Evolutionary conservation across 352 stramenopile species (phyloP).

Genomic region (Plasmopara halstedii): DNA sequence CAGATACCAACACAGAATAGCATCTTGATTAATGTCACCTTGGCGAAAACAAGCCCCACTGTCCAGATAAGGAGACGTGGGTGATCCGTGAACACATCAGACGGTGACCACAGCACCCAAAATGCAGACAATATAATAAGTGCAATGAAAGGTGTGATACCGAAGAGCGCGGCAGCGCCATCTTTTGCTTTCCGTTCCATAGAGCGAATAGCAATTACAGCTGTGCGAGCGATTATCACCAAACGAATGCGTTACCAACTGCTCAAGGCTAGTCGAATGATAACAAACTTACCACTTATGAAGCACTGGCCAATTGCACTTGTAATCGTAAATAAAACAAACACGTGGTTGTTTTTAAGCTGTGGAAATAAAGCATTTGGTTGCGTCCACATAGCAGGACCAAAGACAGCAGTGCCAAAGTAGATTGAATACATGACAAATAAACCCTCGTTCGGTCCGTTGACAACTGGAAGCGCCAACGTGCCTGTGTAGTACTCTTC

Average conservation of each 20-base stretch:
- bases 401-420: conserved; percentile 51
- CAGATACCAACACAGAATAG: not conserved
- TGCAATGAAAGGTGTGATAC: conserved; percentile 55
- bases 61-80: conserved; percentile 83
- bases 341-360: conserved; percentile 73
- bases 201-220: conserved; percentile 54
- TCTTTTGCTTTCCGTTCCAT: conserved; percentile 55
- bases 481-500: conserved; percentile 97
- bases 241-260: not conserved
- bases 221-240: conserved; percentile 19
- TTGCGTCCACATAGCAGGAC: conserved; percentile 60
- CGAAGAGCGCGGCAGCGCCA: conserved; percentile 48
- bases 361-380: conserved; percentile 49
- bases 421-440: conserved; percentile 85
- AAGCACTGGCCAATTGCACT: conserved; percentile 60
- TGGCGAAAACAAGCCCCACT: conserved; percentile 70
- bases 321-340: conserved; percentile 67
- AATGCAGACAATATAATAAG: conserved; percentile 63
- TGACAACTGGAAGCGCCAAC: conserved; percentile 92
- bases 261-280: not conserved
- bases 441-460: conserved; percentile 95
- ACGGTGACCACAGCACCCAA: conserved; percentile 73
- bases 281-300: conserved; percentile 43
- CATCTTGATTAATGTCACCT: conserved; percentile 27
- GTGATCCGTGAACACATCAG: conserved; percentile 75